phyloP scores from a whole-genome alignment of 2,329 filamentous ascomycete species.

The Cladosporium velox region DNA sequence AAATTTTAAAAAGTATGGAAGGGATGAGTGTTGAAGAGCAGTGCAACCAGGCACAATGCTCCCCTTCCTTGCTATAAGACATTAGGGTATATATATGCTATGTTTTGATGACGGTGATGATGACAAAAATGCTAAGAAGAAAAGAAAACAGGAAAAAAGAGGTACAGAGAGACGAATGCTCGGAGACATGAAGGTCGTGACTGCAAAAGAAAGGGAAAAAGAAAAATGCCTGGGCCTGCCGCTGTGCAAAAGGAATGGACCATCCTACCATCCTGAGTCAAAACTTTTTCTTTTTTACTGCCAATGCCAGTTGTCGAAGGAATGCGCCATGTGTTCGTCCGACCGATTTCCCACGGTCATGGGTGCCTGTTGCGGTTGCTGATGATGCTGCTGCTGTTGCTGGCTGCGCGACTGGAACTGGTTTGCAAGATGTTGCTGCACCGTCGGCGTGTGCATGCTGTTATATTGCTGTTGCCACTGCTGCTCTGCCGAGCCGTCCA shows the following conservation, averaged over 20 bases:
- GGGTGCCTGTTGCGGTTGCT: background rate
- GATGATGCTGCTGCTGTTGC: background rate
- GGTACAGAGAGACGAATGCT: background rate
- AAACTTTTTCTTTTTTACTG: background rate
- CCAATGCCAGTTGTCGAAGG: slow-evolving; percentile 11
- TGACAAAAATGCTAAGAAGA: background rate
- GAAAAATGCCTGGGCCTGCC: background rate
- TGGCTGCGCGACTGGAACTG: slow-evolving; percentile 9
- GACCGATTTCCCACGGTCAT: background rate
- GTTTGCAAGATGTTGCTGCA: slow-evolving; percentile 11
- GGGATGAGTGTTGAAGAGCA: background rate
- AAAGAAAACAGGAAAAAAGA: background rate
- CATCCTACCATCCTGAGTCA: background rate
- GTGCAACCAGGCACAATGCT: slow-evolving; percentile 2
- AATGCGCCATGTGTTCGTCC: slow-evolving; percentile 9
- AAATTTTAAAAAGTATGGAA: background rate
- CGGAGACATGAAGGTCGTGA: background rate
- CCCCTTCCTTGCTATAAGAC: slow-evolving; percentile 1
- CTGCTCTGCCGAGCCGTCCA: background rate
- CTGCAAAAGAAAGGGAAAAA: background rate
- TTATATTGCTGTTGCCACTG: slow-evolving; percentile 18
- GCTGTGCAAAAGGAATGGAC: background rate
- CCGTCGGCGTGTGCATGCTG: slow-evolving; percentile 7
- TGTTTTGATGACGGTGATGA: background rate
- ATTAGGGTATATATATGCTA: slow-evolving; percentile 14